Conservation (phyloP, 805 yeast species). For the Wickerhamomyces bovis region DNA sequence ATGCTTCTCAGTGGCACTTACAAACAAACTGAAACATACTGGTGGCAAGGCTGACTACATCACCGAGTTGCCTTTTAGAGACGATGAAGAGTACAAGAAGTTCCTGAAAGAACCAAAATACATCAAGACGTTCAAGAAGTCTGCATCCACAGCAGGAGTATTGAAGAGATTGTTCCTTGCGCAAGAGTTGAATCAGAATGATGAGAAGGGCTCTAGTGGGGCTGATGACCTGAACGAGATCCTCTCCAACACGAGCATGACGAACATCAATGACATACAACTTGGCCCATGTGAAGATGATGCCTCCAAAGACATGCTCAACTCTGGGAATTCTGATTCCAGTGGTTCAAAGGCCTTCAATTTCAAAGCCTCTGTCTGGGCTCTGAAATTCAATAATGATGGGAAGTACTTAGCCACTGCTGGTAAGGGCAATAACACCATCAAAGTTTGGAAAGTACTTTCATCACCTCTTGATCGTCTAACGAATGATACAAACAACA, state of each 20-base stretch:
- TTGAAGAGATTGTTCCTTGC: constrained; percentile 54
- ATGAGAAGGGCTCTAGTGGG: neutral
- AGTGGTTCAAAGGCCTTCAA: neutral
- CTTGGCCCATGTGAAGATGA: neutral
- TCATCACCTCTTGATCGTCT: constrained; percentile 64
- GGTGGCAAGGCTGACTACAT: neutral
- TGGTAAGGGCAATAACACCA: constrained; percentile 57
- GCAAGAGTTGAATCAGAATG: constrained; percentile 44
- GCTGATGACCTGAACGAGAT: neutral
- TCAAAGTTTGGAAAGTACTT: constrained; percentile 76
- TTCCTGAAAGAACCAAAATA: constrained; percentile 50
- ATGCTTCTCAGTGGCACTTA: neutral
- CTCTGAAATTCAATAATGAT: constrained; percentile 66
- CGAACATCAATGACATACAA: neutral
- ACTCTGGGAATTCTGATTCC: neutral
- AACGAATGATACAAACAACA: constrained; percentile 5
- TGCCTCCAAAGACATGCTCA: neutral
- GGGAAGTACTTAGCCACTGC: constrained; percentile 84
- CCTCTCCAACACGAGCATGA: neutral
- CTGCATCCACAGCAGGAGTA: constrained; percentile 39
- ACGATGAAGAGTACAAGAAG: constrained; percentile 32
- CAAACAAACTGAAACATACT: neutral
- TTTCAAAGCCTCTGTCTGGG: constrained; percentile 51
- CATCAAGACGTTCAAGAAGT: constrained; percentile 42
- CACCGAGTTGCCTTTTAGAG: constrained; percentile 1